Conservation (phyloP, 2,329 filamentous ascomycete species). For the Phyllachora maydis region DNA sequence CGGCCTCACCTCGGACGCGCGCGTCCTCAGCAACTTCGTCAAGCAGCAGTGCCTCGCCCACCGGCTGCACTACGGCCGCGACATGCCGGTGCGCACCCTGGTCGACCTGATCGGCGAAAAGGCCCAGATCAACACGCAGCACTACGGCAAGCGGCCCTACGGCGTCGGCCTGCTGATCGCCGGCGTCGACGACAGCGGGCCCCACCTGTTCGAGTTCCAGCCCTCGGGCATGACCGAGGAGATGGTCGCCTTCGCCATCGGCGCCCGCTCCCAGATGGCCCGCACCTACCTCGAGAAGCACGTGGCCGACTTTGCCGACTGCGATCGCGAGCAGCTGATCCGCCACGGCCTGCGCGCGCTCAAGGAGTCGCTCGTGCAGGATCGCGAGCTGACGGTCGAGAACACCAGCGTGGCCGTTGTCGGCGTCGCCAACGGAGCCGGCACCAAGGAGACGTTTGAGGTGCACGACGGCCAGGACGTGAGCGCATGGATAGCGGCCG, state of each 20-base stretch:
- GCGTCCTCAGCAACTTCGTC: conserved; percentile 99
- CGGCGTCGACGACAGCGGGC: conserved; percentile 81
- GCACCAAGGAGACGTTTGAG: conserved; percentile 48
- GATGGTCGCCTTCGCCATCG: conserved; percentile 92
- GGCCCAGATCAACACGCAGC: conserved; percentile 93
- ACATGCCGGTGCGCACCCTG: conserved; percentile 76
- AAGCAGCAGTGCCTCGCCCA: conserved; percentile 96
- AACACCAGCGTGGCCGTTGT: conserved; percentile 87
- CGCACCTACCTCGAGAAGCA: conserved; percentile 91
- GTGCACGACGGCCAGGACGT: conserved; percentile 81
- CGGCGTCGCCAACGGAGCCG: conserved; percentile 31
- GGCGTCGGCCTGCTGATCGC: conserved; percentile 85
- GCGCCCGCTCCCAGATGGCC: conserved; percentile 91
- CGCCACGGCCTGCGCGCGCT: conserved; percentile 77
- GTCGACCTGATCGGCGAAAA: conserved; percentile 87
- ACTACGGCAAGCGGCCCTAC: conserved; percentile 91
- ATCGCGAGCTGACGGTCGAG: conserved; percentile 92
- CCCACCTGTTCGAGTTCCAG: conserved; percentile 97
- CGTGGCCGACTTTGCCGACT: conserved; percentile 60
- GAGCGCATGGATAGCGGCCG: conserved; percentile 64
- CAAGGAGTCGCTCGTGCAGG: conserved; percentile 90
- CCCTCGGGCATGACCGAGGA: conserved; percentile 90
- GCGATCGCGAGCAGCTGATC: conserved; percentile 67
- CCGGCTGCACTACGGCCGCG: conserved; percentile 85
- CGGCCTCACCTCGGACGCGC: conserved; percentile 89